Conservation (phyloP, 1,139 yeast genomes). For the Yamadazyma songkhlaensis region DNA sequence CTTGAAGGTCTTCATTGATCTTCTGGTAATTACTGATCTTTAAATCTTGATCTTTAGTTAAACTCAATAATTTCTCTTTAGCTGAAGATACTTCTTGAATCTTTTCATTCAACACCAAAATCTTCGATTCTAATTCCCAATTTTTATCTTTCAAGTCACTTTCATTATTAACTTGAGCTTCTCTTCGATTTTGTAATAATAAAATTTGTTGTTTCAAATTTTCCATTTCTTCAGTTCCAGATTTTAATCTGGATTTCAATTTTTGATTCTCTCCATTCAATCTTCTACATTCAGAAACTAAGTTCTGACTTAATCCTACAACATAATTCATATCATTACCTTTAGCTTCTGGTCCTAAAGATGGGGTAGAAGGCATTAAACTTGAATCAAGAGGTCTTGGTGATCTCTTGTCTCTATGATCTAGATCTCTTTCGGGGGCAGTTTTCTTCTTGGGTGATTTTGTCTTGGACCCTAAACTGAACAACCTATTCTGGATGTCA, state of each 20-base stretch:
- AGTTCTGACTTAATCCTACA: constrained; percentile 77
- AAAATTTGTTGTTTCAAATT: constrained; percentile 35
- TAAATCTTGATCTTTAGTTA: constrained; percentile 32
- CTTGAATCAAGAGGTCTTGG: constrained; percentile 6
- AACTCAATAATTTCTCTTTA: constrained; percentile 30
- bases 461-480: constrained; percentile 27
- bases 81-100: constrained; percentile 23
- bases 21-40: constrained; percentile 31
- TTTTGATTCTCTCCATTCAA: constrained; percentile 67
- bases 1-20: constrained; percentile 48
- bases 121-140: constrained; percentile 72
- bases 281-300: constrained; percentile 75
- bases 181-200: constrained; percentile 29
- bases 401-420: constrained; percentile 7
- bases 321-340: constrained; percentile 76
- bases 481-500: constrained; percentile 56
- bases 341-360: constrained; percentile 43
- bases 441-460: constrained; percentile 13
- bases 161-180: constrained; percentile 33
- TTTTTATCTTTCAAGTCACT: constrained; percentile 62
- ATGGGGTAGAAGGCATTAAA: constrained; percentile 24
- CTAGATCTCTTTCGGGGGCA: background rate
- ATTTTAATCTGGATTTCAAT: constrained; percentile 41
- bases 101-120: constrained; percentile 51
- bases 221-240: constrained; percentile 41